Base-by-base conservation (phyloP, 495 filamentous ascomycete genomes). In the Polyplosphaeria fusca region DNA sequence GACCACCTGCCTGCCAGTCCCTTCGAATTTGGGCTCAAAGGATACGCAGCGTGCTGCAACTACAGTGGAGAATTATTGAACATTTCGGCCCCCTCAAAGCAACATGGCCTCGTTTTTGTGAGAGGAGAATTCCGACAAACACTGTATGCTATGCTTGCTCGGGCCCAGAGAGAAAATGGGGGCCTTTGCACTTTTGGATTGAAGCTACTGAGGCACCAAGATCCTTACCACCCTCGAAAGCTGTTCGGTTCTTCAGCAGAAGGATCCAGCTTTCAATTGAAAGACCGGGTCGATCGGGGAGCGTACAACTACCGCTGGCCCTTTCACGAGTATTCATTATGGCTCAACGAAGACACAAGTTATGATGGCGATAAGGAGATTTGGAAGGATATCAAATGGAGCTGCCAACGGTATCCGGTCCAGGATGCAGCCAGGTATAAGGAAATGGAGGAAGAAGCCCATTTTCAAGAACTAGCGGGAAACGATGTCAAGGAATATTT, bases 301-400 rank as follows among this genome's bases (percentile, higher is more conserved):
- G 30, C 24, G n/a, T 32, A 44, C 19, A 54, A 54, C 26, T 54
- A 54, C 19, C 51, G 51, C 2, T 54, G 40, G 39, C 51, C 51
- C 4, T 45, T 54, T 7, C 13, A 54, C 18, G 51, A 54, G 20
- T 54, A 44, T 28, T 44, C 51, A 4, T 27, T 54, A 3, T 18
- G 18, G 4, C 24, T 20, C 24, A 54, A 54, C 16, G 26, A 54
- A 9, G 38, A 41, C 19, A 13, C 12, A 12, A 23, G 11, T 41
- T 16, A 5, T 16, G 37, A 52, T 16, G 27, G 19, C 13, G 20
- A 52, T 9, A 4, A 5, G 47, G 11, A 4, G n/a, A 7, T 38
- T 7, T 19, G 47, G 20, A 25, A 22, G 5, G 9, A 25, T 23
- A 40, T 40, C 18, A 40, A 40, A 38, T 5, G 25, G 25, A 4